Percentiles rank a stretch among this genome's conserved stretches.
Evolutionary conservation across 164 flowering plant genomes (phyloP).

Genomic region (Piper longum): DNA sequence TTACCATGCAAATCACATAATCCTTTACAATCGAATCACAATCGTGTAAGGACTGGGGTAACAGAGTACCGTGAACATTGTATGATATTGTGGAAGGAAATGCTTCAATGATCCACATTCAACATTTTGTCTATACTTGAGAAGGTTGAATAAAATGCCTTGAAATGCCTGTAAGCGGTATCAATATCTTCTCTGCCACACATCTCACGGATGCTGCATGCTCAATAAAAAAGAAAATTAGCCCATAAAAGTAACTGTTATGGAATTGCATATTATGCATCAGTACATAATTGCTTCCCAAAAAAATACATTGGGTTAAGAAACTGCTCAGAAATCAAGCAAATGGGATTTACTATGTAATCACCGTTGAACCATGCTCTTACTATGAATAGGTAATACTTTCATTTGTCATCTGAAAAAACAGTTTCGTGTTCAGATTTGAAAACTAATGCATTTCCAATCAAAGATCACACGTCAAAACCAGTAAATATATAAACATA

Average conservation of each 20-base stretch:
- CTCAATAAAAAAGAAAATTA: not conserved
- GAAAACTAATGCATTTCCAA: not conserved
- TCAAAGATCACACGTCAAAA: not conserved
- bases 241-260: not conserved
- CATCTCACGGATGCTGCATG: conserved; percentile 70
- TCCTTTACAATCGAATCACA: no score
- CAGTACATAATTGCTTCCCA: no score
- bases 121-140: conserved; percentile 73
- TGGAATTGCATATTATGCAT: no score
- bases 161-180: conserved; percentile 78
- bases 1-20: no score
- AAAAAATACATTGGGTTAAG: no score
- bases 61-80: not conserved
- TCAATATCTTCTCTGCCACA: conserved; percentile 87
- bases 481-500: not conserved
- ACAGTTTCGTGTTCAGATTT: not conserved
- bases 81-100: not conserved
- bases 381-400: not conserved
- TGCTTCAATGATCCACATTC: conserved; percentile 26
- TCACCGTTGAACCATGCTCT: no score
- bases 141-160: conserved; percentile 68
- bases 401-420: not conserved
- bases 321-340: no score
- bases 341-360: no score
- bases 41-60: not conserved